Percentiles rank a stretch among this genome's conserved stretches.
Evolutionary conservation across 129 eudicot species (phyloP).

Genomic region (Ambrosia trifida): DNA sequence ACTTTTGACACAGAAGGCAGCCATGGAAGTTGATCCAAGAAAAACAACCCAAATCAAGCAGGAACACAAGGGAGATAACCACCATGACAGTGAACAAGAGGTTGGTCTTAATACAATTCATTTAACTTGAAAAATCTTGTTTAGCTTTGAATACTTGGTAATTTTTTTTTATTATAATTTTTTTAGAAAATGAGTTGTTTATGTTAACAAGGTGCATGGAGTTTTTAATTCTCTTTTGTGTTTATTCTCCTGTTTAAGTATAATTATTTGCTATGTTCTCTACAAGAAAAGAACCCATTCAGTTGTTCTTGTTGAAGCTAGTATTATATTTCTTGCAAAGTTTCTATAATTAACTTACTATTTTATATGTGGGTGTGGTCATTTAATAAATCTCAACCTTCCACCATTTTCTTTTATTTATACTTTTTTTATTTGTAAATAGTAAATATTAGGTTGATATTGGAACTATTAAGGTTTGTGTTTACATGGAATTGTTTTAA

Average conservation of each 20-base stretch:
- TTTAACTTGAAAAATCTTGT: conserved; percentile 1
- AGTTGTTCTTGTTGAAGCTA: background rate
- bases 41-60: conserved; percentile 27
- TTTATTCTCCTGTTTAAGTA: background rate
- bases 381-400: background rate
- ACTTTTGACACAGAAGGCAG: conserved; percentile 10
- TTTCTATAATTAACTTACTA: background rate
- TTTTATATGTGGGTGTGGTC: background rate
- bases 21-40: conserved; percentile 33
- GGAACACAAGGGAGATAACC: conserved; percentile 31
- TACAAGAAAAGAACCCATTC: conserved; percentile 4
- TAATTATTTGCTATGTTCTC: background rate
- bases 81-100: conserved; percentile 20
- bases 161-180: background rate
- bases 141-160: background rate
- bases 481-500: background rate
- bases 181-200: too few relatives aligned
- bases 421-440: background rate
- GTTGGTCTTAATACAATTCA: background rate
- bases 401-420: background rate
- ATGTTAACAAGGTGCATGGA: too few relatives aligned
- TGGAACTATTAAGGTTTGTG: background rate
- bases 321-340: background rate
- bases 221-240: too few relatives aligned
- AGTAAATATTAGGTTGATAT: background rate